phyloP scores from a whole-genome alignment of 495 filamentous ascomycete genomes.

The Acidiella bohemica region DNA sequence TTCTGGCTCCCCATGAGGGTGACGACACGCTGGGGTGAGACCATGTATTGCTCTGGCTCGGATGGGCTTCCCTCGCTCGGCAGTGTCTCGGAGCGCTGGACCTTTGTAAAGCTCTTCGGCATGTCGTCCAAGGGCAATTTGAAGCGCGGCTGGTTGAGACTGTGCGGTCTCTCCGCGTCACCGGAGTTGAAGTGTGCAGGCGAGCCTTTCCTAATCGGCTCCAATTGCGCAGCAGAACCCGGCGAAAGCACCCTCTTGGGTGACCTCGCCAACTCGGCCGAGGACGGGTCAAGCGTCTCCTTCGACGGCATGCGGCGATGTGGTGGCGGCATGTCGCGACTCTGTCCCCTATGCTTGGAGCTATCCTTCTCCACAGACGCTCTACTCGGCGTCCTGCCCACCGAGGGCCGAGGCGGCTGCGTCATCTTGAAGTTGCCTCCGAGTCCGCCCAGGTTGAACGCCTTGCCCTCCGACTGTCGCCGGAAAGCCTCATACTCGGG shows the following conservation, averaged over 20 bases:
- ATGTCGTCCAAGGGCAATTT: constrained; percentile 34
- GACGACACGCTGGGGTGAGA: constrained; percentile 50
- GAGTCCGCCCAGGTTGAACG: constrained; percentile 37
- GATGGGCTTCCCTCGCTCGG: constrained; percentile 20
- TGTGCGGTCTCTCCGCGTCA: constrained; percentile 26
- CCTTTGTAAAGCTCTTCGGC: constrained; percentile 14
- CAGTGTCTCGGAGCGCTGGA: constrained; percentile 42
- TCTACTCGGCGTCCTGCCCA: background rate
- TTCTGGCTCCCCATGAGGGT: constrained; percentile 47
- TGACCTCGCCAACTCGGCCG: constrained; percentile 13
- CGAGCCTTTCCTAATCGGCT: constrained; percentile 29
- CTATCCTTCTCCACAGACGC: background rate
- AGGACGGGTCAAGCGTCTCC: constrained; percentile 4
- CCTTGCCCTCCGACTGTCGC: constrained; percentile 51
- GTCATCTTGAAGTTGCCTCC: constrained; percentile 22
- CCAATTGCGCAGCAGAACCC: constrained; percentile 26
- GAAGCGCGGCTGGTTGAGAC: constrained; percentile 34
- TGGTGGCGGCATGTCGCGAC: constrained; percentile 1
- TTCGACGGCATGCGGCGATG: background rate
- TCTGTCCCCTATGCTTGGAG: background rate
- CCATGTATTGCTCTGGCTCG: constrained; percentile 30
- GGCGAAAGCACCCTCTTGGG: constrained; percentile 23
- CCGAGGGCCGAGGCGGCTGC: background rate
- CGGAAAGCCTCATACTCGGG: constrained; percentile 64
- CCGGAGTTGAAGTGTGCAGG: constrained; percentile 28